Evolutionary conservation across 2,329 filamentous ascomycete genomes (phyloP).

Genomic region (Fusarium siculi): DNA sequence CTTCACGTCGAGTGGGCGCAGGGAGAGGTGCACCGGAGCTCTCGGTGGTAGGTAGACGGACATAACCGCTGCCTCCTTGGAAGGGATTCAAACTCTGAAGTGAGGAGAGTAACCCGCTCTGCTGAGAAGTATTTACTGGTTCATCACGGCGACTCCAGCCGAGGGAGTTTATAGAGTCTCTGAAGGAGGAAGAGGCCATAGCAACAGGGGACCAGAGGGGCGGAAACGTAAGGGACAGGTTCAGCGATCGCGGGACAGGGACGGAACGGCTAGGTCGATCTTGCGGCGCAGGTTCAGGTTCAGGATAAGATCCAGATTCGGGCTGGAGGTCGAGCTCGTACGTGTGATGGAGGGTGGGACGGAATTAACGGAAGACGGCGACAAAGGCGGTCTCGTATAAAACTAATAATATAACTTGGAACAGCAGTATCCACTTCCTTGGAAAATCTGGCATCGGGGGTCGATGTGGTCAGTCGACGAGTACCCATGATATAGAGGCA

Average conservation of each 20-base stretch:
- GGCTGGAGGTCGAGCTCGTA: constrained; percentile 38
- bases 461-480: constrained; percentile 39
- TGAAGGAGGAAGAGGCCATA: constrained; percentile 91
- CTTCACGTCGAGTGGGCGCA: constrained; percentile 84
- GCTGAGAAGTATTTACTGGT: constrained; percentile 75
- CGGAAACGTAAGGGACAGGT: constrained; percentile 32
- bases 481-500: constrained; percentile 37
- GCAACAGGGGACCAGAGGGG: constrained; percentile 28
- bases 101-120: constrained; percentile 80
- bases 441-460: constrained; percentile 20
- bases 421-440: constrained; percentile 21
- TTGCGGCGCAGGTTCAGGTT: constrained; percentile 37
- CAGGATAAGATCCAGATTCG: constrained; percentile 29
- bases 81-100: constrained; percentile 91
- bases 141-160: constrained; percentile 92
- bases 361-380: constrained; percentile 10
- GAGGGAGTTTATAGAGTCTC: constrained; percentile 92
- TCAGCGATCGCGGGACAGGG: constrained; percentile 31
- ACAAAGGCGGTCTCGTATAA: constrained; percentile 26
- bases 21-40: constrained; percentile 85
- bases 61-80: constrained; percentile 79
- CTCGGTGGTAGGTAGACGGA: constrained; percentile 88
- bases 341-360: constrained; percentile 39
- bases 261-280: constrained; percentile 44
- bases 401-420: constrained; percentile 17